These are phyloP conservation scores for Fusarium kyushuense DNA, from an alignment of 2,329 filamentous ascomycete species.

Conservation along the genomic window DNA sequence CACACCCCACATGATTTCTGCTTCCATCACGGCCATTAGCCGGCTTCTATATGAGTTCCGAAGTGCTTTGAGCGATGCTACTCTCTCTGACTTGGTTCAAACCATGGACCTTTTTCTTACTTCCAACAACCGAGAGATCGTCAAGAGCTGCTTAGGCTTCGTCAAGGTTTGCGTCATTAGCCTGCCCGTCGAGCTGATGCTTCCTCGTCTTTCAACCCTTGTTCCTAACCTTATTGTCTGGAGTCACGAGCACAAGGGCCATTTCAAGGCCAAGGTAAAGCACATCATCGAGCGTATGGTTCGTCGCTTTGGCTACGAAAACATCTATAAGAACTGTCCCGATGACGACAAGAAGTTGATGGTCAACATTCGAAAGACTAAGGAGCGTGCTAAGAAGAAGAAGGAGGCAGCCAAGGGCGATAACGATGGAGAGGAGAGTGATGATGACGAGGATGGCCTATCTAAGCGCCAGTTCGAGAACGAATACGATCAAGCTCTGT, in stretches of 20 bases:
- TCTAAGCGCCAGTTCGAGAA: slow-evolving; percentile 78
- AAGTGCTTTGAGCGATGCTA: slow-evolving; percentile 72
- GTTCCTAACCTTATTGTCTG: slow-evolving; percentile 94
- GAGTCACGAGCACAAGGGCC: slow-evolving; percentile 98
- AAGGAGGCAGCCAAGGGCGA: slow-evolving; percentile 76
- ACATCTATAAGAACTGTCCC: slow-evolving; percentile 83
- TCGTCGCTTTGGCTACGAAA: slow-evolving; percentile 85
- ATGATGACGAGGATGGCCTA: slow-evolving; percentile 63
- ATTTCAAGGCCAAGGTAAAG: slow-evolving; percentile 97
- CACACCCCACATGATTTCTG: slow-evolving; percentile 97
- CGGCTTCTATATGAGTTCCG: slow-evolving; percentile 95
- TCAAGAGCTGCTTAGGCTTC: slow-evolving; percentile 93
- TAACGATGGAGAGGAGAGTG: slow-evolving; percentile 68
- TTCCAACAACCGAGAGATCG: slow-evolving; percentile 96
- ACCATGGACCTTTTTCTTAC: slow-evolving; percentile 97
- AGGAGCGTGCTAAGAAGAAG: slow-evolving; percentile 90
- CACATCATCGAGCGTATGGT: slow-evolving; percentile 97
- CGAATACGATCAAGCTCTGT: slow-evolving; percentile 96
- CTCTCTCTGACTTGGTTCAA: slow-evolving; percentile 86
- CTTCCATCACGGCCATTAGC: slow-evolving; percentile 93
- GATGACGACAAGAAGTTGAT: slow-evolving; percentile 91
- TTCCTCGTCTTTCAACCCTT: slow-evolving; percentile 79
- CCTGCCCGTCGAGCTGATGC: slow-evolving; percentile 82
- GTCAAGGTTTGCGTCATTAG: slow-evolving; percentile 95
- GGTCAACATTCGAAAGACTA: slow-evolving; percentile 93